These are phyloP conservation scores for Daldinia vernicosa DNA, from an alignment of 495 filamentous ascomycete species.

Conservation along the genomic window DNA sequence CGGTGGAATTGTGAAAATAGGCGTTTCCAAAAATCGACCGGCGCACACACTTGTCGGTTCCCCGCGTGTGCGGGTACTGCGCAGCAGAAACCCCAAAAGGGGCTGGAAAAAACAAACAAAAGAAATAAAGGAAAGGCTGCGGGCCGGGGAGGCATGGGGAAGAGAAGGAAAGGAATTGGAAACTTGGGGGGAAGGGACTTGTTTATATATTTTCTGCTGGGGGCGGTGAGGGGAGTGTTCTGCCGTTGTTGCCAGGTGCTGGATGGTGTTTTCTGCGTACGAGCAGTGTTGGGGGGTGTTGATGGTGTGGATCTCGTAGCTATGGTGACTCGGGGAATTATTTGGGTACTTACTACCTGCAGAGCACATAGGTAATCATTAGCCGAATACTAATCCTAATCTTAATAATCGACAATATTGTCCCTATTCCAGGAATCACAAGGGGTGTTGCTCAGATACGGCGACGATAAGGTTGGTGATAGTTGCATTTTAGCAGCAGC, in stretches of 20 bases:
- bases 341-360: too few species aligned
- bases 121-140: background rate
- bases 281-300: background rate
- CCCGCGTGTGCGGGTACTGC: background rate
- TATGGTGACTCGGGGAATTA: too few species aligned
- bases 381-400: too few species aligned
- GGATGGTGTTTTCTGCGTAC: background rate
- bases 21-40: background rate
- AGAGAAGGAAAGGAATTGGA: background rate
- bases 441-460: background rate
- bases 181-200: background rate
- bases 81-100: background rate
- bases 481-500: too few species aligned
- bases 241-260: background rate
- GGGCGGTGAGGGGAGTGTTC: background rate
- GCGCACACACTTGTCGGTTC: background rate
- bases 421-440: too few species aligned
- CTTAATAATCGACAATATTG: too few species aligned
- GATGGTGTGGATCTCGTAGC: background rate
- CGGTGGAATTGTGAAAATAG: background rate
- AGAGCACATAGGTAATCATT: too few species aligned
- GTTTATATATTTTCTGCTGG: background rate
- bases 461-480: background rate
- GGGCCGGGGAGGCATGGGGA: background rate
- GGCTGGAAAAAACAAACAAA: background rate